Evolutionary conservation across 1,139 yeast species (phyloP), one percentile per base, ranked within the genome.

Genomic region (Lodderomyces elongisporus): DNA sequence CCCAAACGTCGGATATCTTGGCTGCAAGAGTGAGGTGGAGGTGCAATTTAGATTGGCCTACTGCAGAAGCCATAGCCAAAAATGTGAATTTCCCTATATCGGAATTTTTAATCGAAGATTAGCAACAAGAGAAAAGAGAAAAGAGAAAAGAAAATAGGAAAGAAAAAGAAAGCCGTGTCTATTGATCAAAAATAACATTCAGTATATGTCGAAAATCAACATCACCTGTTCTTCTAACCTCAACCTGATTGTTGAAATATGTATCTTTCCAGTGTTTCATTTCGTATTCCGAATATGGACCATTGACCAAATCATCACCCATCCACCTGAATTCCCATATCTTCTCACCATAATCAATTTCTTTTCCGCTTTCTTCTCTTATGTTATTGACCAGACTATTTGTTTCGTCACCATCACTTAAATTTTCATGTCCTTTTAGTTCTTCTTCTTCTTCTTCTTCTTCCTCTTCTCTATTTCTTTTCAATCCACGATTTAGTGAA

Each of bases 241-340:
- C 58, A 0, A 67, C 83, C 4, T 58, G 55, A 34, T 65, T 56
- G n/a, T 74, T 66, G 48, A 82, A 81, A 47, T 80, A 77, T 9
- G 60, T 56, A 1, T 63, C 62, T 33, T 67, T 67, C 91, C 91
- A 82, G 38, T 70, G 70, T 3, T 44, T 43, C 75, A 82, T 79
- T 40, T 79, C 79, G 27, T 61, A 60, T 2, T 60, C 44, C 0
- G 80, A 58, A 47, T 63, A 79, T 0, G 87, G 85, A 0, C 89
- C 89, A 47, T 78, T 69, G 0, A 78, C 46, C 3, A 61, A 62
- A 27, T 59, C 65, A 1, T 54, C 63, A 5, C 66, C 77, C 4
- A 51, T 46, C 87, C 88, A 82, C 43, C 66, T 61, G 49, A 77
- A 81, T 43, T 76, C 78, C 85, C 85, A 82, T 16, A 58, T 42